These are phyloP conservation scores for Flaveria linearis DNA, from an alignment of 129 eudicot species.

Conservation along the genomic window DNA sequence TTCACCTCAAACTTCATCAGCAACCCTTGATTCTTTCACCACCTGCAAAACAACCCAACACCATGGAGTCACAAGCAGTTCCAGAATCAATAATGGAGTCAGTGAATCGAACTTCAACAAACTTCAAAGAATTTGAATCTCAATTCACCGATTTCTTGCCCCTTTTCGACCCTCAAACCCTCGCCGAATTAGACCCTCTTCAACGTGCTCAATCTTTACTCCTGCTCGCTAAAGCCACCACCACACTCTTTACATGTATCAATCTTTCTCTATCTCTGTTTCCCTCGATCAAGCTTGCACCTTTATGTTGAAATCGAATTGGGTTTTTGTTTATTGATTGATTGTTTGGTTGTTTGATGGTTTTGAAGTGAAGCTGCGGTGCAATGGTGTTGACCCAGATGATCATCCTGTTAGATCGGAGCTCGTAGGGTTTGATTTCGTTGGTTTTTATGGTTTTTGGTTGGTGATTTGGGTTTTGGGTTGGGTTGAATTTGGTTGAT, in stretches of 20 bases:
- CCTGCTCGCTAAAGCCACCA: constrained; percentile 70
- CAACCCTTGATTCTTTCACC: background rate
- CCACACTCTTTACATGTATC: constrained; percentile 64
- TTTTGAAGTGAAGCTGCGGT: constrained; percentile 75
- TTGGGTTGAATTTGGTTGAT: background rate
- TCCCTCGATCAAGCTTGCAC: background rate
- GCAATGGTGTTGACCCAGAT: constrained; percentile 82
- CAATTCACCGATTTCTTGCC: constrained; percentile 59
- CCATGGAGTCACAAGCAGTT: constrained; percentile 33
- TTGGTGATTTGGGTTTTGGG: background rate
- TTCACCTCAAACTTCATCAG: constrained; percentile 21
- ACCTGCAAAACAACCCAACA: background rate
- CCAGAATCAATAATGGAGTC: constrained; percentile 70
- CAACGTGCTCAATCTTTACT: constrained; percentile 73
- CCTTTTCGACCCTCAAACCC: constrained; percentile 49
- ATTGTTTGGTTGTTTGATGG: background rate
- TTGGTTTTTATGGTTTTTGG: background rate
- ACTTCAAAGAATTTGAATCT: constrained; percentile 51
- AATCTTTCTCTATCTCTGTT: background rate
- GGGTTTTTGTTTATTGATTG: background rate
- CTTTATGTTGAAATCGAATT: background rate
- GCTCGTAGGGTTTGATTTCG: constrained; percentile 46
- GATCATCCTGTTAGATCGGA: constrained; percentile 86
- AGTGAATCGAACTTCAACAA: constrained; percentile 53
- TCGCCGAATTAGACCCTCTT: constrained; percentile 61